These are phyloP conservation scores for Emmonsia crescens DNA, from an alignment of 2,329 filamentous ascomycete species.

Conservation along the genomic window DNA sequence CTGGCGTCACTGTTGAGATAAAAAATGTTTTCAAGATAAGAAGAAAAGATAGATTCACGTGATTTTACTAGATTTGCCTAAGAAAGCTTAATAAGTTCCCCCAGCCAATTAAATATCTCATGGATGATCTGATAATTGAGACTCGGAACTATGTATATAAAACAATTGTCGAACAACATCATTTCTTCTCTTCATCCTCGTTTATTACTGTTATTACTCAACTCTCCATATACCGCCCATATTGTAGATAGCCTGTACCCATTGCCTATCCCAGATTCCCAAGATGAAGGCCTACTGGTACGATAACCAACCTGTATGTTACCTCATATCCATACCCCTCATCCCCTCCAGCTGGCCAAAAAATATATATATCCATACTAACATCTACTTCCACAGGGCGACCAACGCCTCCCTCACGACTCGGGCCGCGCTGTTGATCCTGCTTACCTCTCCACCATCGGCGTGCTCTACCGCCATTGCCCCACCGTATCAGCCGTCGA, in stretches of 20 bases:
- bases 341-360: not conserved
- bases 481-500: slow-evolving; percentile 58
- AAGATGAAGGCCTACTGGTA: slow-evolving; percentile 63
- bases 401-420: slow-evolving; percentile 86
- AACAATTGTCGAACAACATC: not conserved
- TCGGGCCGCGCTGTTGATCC: slow-evolving; percentile 59
- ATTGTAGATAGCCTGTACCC: not conserved
- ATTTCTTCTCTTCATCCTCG: not conserved
- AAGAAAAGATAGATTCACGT: not conserved
- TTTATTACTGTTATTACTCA: not conserved
- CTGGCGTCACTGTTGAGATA: not conserved
- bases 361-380: not conserved
- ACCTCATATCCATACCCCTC: not conserved
- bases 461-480: slow-evolving; percentile 68
- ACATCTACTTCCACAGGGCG: slow-evolving; percentile 49
- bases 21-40: not conserved
- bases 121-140: not conserved
- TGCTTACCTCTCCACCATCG: slow-evolving; percentile 59
- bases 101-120: not conserved
- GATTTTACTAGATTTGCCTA: not conserved
- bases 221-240: not conserved
- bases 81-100: not conserved
- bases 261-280: not conserved
- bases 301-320: slow-evolving; percentile 51
- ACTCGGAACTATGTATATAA: not conserved